Conservation (phyloP, 2,329 filamentous ascomycete species). For the Paraphoma chrysanthemicola region DNA sequence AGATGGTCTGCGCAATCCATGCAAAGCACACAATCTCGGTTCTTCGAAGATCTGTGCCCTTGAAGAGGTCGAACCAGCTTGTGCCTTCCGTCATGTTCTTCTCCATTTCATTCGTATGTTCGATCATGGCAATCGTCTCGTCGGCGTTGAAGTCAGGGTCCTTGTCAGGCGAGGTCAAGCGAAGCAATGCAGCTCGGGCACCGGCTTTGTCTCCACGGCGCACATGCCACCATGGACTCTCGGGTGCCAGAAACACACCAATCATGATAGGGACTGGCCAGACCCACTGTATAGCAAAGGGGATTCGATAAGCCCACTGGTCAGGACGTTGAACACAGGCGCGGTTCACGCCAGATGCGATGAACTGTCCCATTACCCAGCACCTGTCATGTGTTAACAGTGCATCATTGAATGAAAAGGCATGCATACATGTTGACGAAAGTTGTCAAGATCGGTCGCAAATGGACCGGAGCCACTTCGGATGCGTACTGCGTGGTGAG, state of each 20-base stretch:
- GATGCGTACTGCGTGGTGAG: slow-evolving; percentile 56
- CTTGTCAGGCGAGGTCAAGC: slow-evolving; percentile 62
- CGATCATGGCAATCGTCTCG: slow-evolving; percentile 82
- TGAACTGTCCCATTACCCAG: slow-evolving; percentile 75
- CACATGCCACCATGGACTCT: slow-evolving; percentile 55
- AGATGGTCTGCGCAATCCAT: slow-evolving; percentile 52
- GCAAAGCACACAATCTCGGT: slow-evolving; percentile 69
- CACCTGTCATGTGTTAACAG: slow-evolving; percentile 47
- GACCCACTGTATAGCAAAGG: slow-evolving; percentile 75
- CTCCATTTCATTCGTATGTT: slow-evolving; percentile 81
- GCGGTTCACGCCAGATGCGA: slow-evolving; percentile 73
- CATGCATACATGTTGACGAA: slow-evolving; percentile 67
- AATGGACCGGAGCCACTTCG: slow-evolving; percentile 71
- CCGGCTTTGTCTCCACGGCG: slow-evolving; percentile 67
- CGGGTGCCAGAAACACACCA: slow-evolving; percentile 70
- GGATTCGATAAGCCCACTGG: slow-evolving; percentile 69
- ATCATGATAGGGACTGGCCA: slow-evolving; percentile 72
- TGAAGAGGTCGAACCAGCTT: slow-evolving; percentile 82
- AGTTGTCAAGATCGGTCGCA: slow-evolving; percentile 63
- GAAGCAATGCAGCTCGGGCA: slow-evolving; percentile 68
- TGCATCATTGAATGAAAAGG: not conserved
- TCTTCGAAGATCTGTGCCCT: slow-evolving; percentile 75
- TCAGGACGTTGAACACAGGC: slow-evolving; percentile 68
- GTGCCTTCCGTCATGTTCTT: slow-evolving; percentile 70
- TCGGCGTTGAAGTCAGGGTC: slow-evolving; percentile 47